Conservation (phyloP, 148 eudicot species). For the Vaccinium macrocarpon region DNA sequence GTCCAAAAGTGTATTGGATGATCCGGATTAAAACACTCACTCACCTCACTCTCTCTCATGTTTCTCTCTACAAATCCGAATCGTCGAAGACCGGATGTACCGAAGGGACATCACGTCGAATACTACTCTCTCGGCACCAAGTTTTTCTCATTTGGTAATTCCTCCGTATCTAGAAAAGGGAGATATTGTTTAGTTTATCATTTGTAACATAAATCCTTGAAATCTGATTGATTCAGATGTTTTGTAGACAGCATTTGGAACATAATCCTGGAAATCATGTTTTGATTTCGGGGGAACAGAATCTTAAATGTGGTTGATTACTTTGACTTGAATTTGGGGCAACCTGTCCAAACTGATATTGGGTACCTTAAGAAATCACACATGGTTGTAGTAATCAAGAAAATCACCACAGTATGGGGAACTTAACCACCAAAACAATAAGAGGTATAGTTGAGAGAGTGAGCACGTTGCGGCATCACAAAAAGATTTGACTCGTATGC, state of each 20-base stretch:
- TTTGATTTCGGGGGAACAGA: neutral
- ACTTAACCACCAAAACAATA: neutral
- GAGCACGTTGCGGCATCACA: neutral
- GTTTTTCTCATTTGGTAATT: neutral
- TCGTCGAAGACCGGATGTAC: too few species aligned
- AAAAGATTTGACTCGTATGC: too few species aligned
- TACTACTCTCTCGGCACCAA: too few species aligned
- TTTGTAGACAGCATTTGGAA: constrained; percentile 9
- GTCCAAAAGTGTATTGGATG: too few species aligned
- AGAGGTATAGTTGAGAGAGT: neutral
- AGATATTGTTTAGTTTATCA: neutral
- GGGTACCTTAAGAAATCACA: neutral
- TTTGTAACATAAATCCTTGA: neutral
- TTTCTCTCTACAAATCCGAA: too few species aligned
- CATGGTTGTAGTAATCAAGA: neutral
- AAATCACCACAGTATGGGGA: neutral
- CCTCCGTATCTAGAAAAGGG: neutral
- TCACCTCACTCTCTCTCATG: too few species aligned
- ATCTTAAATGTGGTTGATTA: neutral
- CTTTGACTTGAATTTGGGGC: neutral
- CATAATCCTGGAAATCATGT: constrained; percentile 10
- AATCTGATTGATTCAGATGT: neutral
- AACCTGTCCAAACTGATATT: neutral
- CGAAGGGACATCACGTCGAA: too few species aligned
- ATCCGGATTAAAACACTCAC: too few species aligned